phyloP scores from a whole-genome alignment of 805 yeast species.

The Metschnikowia koreensis region DNA sequence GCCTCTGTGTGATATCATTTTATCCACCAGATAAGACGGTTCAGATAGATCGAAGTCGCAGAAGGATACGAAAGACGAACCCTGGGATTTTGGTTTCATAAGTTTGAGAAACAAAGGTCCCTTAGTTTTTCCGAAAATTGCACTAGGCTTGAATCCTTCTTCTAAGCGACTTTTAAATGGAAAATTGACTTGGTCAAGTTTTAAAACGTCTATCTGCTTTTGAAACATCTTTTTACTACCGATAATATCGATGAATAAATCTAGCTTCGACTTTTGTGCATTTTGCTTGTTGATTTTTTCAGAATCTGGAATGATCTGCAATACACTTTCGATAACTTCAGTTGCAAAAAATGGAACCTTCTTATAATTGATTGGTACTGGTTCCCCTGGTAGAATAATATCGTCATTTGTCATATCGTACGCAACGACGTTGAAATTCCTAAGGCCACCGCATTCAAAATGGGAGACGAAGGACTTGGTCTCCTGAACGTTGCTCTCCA shows the following conservation, averaged over 20 bases:
- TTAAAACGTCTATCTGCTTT: slow-evolving; percentile 25
- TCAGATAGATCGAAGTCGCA: slow-evolving; percentile 30
- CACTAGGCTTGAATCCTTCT: slow-evolving; percentile 9
- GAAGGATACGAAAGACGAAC: slow-evolving; percentile 34
- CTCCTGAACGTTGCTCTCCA: slow-evolving; percentile 20
- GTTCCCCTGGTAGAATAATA: slow-evolving; percentile 35
- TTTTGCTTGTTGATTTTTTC: slow-evolving; percentile 22
- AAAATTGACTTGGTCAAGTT: slow-evolving; percentile 29
- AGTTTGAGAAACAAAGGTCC: slow-evolving; percentile 36
- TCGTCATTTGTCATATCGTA: slow-evolving; percentile 37
- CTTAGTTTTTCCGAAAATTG: slow-evolving; percentile 25
- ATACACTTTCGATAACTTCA: slow-evolving; percentile 35
- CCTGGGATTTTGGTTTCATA: slow-evolving; percentile 36
- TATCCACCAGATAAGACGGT: slow-evolving; percentile 37
- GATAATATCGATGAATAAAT: slow-evolving; percentile 37
- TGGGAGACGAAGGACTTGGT: slow-evolving; percentile 23
- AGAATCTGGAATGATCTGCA: slow-evolving; percentile 22
- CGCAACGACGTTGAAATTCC: slow-evolving; percentile 27
- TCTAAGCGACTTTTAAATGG: slow-evolving; percentile 25
- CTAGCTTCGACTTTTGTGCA: slow-evolving; percentile 30
- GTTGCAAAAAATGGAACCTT: slow-evolving; percentile 38
- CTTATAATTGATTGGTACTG: slow-evolving; percentile 33
- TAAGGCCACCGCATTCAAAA: slow-evolving; percentile 20
- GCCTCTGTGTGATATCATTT: slow-evolving; percentile 21
- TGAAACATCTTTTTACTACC: slow-evolving; percentile 42